These are phyloP conservation scores for Coemansia furcata DNA, from an alignment of 192 early-diverging fungal genomes.

Conservation along the genomic window DNA sequence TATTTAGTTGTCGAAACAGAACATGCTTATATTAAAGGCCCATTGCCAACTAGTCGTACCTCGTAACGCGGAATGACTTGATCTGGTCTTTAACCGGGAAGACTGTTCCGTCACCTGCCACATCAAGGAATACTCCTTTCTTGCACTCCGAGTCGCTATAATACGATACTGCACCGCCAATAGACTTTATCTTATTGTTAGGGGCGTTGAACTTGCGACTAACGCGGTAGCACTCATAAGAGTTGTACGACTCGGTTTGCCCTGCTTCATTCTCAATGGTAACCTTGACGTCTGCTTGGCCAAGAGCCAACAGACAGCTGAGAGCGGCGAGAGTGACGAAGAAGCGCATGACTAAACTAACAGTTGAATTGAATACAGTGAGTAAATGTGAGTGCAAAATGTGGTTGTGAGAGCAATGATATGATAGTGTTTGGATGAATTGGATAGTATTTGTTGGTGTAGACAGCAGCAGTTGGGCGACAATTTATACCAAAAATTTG, in stretches of 20 bases:
- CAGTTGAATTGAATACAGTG: not conserved
- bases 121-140: not conserved
- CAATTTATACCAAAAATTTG: not conserved
- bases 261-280: not conserved
- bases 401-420: too few relatives aligned
- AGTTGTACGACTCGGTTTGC: not conserved
- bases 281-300: not conserved
- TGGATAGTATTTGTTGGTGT: not conserved
- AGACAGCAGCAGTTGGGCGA: not conserved
- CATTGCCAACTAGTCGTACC: too few relatives aligned
- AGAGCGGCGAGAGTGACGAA: not conserved
- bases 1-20: too few relatives aligned
- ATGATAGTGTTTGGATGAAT: too few relatives aligned
- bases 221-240: not conserved
- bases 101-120: not conserved
- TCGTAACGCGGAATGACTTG: too few relatives aligned
- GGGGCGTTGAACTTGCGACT: not conserved
- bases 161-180: not conserved
- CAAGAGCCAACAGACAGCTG: not conserved
- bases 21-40: too few relatives aligned
- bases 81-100: too few relatives aligned
- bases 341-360: not conserved
- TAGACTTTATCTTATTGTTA: not conserved
- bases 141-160: not conserved
- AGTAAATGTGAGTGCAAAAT: not conserved